Percentiles rank a stretch among this genome's conserved stretches.
Evolutionary conservation across 805 yeast genomes (phyloP).

Genomic region (Candida berthetii): DNA sequence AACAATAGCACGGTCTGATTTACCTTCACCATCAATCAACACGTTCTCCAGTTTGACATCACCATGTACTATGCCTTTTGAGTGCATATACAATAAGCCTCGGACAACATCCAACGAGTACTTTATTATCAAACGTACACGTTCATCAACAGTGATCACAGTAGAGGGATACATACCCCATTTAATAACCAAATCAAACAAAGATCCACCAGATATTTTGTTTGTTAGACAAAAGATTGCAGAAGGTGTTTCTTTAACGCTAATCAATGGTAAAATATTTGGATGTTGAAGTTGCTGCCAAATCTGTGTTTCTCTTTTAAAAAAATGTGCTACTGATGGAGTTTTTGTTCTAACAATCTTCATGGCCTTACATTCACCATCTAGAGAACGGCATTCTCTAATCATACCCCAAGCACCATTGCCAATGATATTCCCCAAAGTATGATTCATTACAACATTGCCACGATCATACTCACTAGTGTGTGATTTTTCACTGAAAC

Average conservation of each 20-base stretch:
- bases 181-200: constrained; percentile 65
- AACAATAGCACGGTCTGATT: constrained; percentile 36
- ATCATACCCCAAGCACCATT: constrained; percentile 90
- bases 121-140: constrained; percentile 28
- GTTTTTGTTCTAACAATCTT: constrained; percentile 53
- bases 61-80: constrained; percentile 63
- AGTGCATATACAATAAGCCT: constrained; percentile 59
- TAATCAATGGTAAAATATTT: constrained; percentile 55
- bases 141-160: constrained; percentile 21
- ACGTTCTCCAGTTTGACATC: constrained; percentile 75
- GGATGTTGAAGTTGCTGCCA: constrained; percentile 70
- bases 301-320: constrained; percentile 63
- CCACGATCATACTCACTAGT: constrained; percentile 52
- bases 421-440: constrained; percentile 71
- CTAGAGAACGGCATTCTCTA: constrained; percentile 49
- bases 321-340: constrained; percentile 47
- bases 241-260: constrained; percentile 52
- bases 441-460: constrained; percentile 53
- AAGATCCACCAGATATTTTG: constrained; percentile 67
- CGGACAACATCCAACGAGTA: constrained; percentile 48
- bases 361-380: constrained; percentile 42
- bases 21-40: constrained; percentile 43
- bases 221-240: constrained; percentile 71
- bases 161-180: constrained; percentile 48
- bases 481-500: constrained; percentile 14